A percentile compares a stretch with the other conserved stretches of the same genome.
Conservation (phyloP, 2,329 filamentous ascomycete genomes). For the Chrysoporthe austroafricana region DNA sequence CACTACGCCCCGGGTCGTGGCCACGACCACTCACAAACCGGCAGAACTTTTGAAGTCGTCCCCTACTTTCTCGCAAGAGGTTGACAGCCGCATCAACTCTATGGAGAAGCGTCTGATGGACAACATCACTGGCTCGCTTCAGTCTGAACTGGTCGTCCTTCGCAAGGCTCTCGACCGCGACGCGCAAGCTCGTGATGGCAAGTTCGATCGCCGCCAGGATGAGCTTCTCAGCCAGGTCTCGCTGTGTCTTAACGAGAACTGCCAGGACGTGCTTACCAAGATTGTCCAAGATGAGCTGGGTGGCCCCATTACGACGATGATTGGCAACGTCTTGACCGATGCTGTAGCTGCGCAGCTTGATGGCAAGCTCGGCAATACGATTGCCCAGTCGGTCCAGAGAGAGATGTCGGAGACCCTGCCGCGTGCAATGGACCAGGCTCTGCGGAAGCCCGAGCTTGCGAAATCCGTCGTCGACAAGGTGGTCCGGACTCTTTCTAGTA, state of each 20-base stretch:
- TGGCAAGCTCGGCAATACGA: conserved; percentile 66
- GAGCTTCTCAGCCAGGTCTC: conserved; percentile 62
- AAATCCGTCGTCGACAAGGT: conserved; percentile 75
- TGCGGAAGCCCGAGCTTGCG: conserved; percentile 76
- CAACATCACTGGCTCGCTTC: conserved; percentile 20
- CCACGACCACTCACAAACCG: conserved; percentile 38
- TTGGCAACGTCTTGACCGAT: conserved; percentile 69
- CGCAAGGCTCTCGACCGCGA: conserved; percentile 63
- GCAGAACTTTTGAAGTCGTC: conserved; percentile 36
- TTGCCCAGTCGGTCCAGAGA: conserved; percentile 64
- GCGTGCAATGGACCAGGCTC: conserved; percentile 64
- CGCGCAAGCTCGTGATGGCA: conserved; percentile 53
- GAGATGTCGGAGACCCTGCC: conserved; percentile 76
- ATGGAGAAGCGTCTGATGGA: conserved; percentile 54
- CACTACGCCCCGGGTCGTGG: conserved; percentile 39
- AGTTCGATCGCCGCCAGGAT: conserved; percentile 57
- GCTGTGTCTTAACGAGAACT: conserved; percentile 64
- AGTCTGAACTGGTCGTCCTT: conserved; percentile 20
- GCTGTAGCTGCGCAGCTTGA: conserved; percentile 74
- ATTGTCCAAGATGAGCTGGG: conserved; percentile 80
- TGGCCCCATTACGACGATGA: conserved; percentile 72
- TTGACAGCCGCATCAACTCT: conserved; percentile 58
- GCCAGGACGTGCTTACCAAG: conserved; percentile 72
- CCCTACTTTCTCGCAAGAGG: conserved; percentile 45
- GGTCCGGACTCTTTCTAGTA: conserved; percentile 65